Evolutionary conservation across 2,329 filamentous ascomycete genomes (phyloP).

Genomic region (Talaromyces rugulosus): DNA sequence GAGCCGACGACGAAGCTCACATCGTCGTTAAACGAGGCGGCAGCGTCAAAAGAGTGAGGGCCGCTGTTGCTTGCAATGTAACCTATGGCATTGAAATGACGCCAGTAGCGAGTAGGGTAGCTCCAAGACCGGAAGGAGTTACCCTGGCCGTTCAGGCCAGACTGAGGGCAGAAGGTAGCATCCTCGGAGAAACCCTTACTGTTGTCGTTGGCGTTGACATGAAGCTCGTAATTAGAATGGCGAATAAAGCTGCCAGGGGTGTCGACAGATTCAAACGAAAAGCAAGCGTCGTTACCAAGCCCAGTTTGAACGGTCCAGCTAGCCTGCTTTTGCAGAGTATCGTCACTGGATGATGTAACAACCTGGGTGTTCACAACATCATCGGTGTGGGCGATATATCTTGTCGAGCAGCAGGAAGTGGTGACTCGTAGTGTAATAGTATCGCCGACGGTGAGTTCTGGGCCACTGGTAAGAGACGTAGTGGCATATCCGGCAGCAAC

Average conservation of each 20-base stretch:
- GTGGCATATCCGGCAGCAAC: slow-evolving; percentile 6
- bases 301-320: slow-evolving; percentile 54
- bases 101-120: slow-evolving; percentile 57
- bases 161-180: slow-evolving; percentile 58
- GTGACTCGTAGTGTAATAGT: slow-evolving; percentile 54
- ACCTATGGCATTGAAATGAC: slow-evolving; percentile 48
- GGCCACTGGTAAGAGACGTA: slow-evolving; percentile 10
- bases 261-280: slow-evolving; percentile 59
- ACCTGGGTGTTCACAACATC: slow-evolving; percentile 52
- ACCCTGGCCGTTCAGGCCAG: slow-evolving; percentile 49
- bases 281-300: slow-evolving; percentile 54
- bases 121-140: slow-evolving; percentile 55
- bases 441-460: slow-evolving; percentile 34
- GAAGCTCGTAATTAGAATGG: slow-evolving; percentile 52
- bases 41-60: slow-evolving; percentile 51
- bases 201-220: slow-evolving; percentile 49
- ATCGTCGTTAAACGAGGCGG: slow-evolving; percentile 50
- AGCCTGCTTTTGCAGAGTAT: slow-evolving; percentile 48
- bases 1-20: slow-evolving; percentile 48
- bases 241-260: slow-evolving; percentile 57
- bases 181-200: slow-evolving; percentile 57
- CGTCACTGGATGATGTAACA: slow-evolving; percentile 49
- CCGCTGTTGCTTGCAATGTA: slow-evolving; percentile 55
- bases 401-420: slow-evolving; percentile 50
- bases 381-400: slow-evolving; percentile 54